phyloP scores from a whole-genome alignment of 2,329 filamentous ascomycete species.

The Onygenales sp. region DNA sequence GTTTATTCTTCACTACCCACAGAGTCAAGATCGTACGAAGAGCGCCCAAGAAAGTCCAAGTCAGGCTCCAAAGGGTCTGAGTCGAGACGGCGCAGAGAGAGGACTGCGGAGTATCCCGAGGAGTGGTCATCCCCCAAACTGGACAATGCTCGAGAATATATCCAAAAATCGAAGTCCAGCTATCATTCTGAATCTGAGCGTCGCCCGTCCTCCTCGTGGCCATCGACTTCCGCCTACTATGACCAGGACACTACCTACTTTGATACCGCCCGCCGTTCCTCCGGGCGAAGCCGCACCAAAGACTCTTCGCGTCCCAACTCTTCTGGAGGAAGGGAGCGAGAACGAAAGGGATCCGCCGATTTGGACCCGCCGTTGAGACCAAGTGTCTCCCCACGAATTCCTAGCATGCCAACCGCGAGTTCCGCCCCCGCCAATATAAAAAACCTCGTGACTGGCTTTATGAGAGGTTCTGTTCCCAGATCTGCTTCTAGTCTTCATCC shows the following conservation, averaged over 20 bases:
- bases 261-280: constrained; percentile 23
- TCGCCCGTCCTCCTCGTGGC: constrained; percentile 21
- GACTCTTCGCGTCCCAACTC: constrained; percentile 4
- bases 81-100: constrained; percentile 16
- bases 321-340: constrained; percentile 8
- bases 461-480: constrained; percentile 19
- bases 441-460: background rate
- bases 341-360: constrained; percentile 16
- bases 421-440: constrained; percentile 26
- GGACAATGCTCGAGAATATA: constrained; percentile 30
- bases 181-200: constrained; percentile 11
- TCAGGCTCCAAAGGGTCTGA: constrained; percentile 17
- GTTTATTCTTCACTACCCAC: constrained; percentile 15
- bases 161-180: constrained; percentile 17
- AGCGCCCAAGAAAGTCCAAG: constrained; percentile 10
- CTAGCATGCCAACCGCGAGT: constrained; percentile 26
- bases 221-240: constrained; percentile 23
- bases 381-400: constrained; percentile 19
- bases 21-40: background rate
- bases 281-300: constrained; percentile 19
- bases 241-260: constrained; percentile 16
- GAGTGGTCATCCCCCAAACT: constrained; percentile 23
- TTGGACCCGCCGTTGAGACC: constrained; percentile 23
- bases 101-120: constrained; percentile 15
- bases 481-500: constrained; percentile 22